Base-by-base conservation (phyloP, 441 rosid genomes). In the Breynia disticha region DNA sequence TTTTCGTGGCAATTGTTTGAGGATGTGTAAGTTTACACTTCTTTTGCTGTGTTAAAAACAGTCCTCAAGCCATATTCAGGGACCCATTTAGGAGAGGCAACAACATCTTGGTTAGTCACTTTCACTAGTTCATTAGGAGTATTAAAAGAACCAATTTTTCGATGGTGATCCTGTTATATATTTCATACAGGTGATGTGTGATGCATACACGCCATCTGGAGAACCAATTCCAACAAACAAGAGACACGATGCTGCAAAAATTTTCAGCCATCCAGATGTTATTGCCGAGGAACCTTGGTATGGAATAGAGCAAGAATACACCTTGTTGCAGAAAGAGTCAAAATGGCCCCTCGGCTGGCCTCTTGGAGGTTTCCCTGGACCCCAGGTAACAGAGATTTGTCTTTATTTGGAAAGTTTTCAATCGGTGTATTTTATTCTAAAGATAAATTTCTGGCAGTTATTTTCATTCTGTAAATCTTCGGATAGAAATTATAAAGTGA, bases 331-430 rank as follows among this genome's bases (percentile, higher is more conserved):
- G 43, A 83, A 81, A 71, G 76, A 78, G 0, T 46, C 66, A 0
- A 59, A 69, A 3, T 83, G 95, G 90, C 88, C 95, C 1, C 39
- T 86, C 4, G 95, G 95, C 5, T 86, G 90, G 95, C 95, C 90
- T 0, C 57, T 70, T 14, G 90, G 90, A 0, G 95, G 95, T 17
- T 83, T 17, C 17, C 95, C 90, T 0, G 90, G 84, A 1, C 88
- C 95, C n/a, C 61, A 84, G 86, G 66, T 62, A 28, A 28, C 35
- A 28, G 35, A 28, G 35, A 9, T 28, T 28, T 28, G 35, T 28
- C 35, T 28, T 28, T 28, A 28, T 28, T 1, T 28, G 35, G 35
- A 28, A 28, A 28, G 35, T 28, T 28, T 28, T 28, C 35, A 28
- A 28, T 28, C 35, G 2, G 35, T 28, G 35, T 9, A 28, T 28